phyloP scores from a whole-genome alignment of 2,329 filamentous ascomycete species.

The Colletotrichum sp. region DNA sequence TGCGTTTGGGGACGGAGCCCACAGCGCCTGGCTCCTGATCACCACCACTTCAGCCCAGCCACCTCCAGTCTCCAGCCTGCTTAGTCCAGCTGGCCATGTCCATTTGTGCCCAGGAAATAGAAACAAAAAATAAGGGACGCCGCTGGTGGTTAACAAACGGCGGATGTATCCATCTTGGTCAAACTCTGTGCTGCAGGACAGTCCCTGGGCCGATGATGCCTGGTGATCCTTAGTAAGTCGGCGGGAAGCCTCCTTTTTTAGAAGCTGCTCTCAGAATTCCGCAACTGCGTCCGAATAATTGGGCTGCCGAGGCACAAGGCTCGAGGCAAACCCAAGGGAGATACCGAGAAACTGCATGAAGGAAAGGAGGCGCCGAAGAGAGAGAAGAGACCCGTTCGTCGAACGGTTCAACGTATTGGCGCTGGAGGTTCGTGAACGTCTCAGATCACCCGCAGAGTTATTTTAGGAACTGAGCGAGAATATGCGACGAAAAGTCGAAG shows the following conservation, averaged over 20 bases:
- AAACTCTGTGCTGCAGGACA: neutral
- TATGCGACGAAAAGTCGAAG: constrained; percentile 1
- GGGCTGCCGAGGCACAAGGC: neutral
- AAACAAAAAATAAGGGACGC: constrained; percentile 1
- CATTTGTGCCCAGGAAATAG: neutral
- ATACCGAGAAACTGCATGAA: constrained; percentile 1
- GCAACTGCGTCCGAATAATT: neutral
- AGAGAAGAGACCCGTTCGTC: constrained; percentile 8
- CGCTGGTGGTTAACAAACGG: neutral
- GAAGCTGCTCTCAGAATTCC: neutral
- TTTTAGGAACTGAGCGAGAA: constrained; percentile 2
- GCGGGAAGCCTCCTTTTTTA: neutral
- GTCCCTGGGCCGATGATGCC: neutral
- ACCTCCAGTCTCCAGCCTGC: neutral
- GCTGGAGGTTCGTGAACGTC: constrained; percentile 10
- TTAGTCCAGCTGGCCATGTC: neutral
- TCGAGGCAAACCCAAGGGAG: neutral
- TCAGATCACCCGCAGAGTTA: constrained; percentile 16
- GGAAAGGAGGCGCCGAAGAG: neutral
- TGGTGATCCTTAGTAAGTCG: neutral
- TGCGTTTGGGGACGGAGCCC: constrained; percentile 1
- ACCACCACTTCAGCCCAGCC: neutral
- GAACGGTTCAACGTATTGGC: neutral
- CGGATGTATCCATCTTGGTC: neutral
- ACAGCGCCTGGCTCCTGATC: neutral